Evolutionary conservation across 805 yeast species (phyloP), one percentile per base, ranked within the genome.

Genomic region (Wickerhamiella occidentalis): DNA sequence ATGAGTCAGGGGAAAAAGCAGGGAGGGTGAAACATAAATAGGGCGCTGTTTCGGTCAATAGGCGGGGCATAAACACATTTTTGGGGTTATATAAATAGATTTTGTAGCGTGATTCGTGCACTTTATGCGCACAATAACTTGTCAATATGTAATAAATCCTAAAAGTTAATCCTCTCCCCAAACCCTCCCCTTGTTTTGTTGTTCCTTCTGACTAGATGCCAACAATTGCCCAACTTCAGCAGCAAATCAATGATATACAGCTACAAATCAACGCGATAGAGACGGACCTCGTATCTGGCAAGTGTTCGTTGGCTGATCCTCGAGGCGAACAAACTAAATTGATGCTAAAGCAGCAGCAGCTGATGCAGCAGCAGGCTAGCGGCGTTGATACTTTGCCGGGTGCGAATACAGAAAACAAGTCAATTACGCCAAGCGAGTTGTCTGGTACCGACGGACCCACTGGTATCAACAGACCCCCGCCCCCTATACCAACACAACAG

Each of bases 1-100:
- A 45, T 45, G 48, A 45, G 42, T 19, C 28, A 45, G 35, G 19
- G 25, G 8, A 25, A 15, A 15, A 38, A n/a, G 12, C 33, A 15
- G 30, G 33, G 19, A 6, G 15, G 26, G 26, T 19, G 19, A 33
- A 33, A 33, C 38, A 33, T 15, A 33, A 33, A 33, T 33, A 17
- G 6, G 6, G 38, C 38, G 38, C 15, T 33, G 18, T 33, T n/a
- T 33, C 6, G 38, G 38, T n/a, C n/a, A n/a, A 4, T 6, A 29
- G 11, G 15, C 6, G 35, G 15, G 15, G 35, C 15, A n/a, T 12
- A 29, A 29, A 29, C 35, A 29, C 35, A 29, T n/a, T n/a, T n/a
- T n/a, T n/a, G n/a, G n/a, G n/a, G n/a, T n/a, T n/a, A 30, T 25
- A 29, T 11, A 11, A 13, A 13, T 29, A 13, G 33, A n/a, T n/a